Evolutionary conservation across 768 basidiomycete genomes (phyloP), one percentile per base, ranked within the genome.

Genomic region (Cystofilobasidium capitatum): DNA sequence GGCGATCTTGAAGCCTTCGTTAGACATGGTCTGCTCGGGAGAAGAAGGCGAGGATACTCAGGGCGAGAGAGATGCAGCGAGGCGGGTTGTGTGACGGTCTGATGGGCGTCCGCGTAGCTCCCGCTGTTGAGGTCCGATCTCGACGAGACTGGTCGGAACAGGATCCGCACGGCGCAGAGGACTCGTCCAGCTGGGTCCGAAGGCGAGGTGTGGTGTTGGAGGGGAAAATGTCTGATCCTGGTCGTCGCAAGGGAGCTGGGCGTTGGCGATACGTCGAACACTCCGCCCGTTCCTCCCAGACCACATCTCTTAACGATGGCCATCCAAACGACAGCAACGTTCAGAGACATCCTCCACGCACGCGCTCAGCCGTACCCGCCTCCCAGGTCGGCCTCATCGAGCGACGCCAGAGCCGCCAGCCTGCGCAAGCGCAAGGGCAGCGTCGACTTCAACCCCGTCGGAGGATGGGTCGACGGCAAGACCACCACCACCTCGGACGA

Each of bases 1-100:
- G 13, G 66, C 60, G 49, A 68, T 68, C 58, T 60, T 31, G 22
- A 60, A 60, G 37, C 49, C 49, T 29, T 51, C 49, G 5, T 29
- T 29, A n/a, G 49, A 51, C 49, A 51, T 51, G 9, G n/a, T n/a
- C n/a, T n/a, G n/a, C 9, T 10, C 8, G 9, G 8, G 6, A 24
- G 45, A 47, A 44, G 42, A 22, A 10, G 42, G 42, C 42, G 42
- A 44, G 12, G n/a, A n/a, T n/a, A n/a, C n/a, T n/a, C n/a, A n/a
- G n/a, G n/a, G 12, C 42, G 42, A 44, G 22, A 44, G 42, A 44
- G 42, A 22, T 10, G 42, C 10, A 44, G 42, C 42, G n/a, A n/a
- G n/a, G n/a, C n/a, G n/a, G n/a, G n/a, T n/a, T n/a, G n/a, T n/a
- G n/a, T n/a, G n/a, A n/a, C n/a, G n/a, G n/a, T n/a, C n/a, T n/a